A percentile compares a stretch with the other conserved stretches of the same genome.
Evolutionary conservation across 2,329 filamentous ascomycete genomes (phyloP).

Genomic region (Leptoxyphium fumago): DNA sequence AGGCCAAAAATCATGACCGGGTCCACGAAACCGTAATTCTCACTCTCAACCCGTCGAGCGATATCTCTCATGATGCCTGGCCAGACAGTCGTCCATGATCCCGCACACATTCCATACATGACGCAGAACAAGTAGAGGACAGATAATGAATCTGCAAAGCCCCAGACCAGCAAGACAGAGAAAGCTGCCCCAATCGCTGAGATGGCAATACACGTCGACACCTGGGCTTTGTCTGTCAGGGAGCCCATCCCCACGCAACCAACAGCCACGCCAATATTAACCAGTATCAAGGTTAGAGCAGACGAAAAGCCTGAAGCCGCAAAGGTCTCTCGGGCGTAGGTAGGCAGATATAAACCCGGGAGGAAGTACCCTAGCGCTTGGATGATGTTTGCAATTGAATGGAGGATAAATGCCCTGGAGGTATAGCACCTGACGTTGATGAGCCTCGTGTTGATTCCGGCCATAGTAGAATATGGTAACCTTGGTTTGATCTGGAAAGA

Average conservation of each 20-base stretch:
- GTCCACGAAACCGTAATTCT: conserved; percentile 19
- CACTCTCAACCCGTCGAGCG: conserved; percentile 1
- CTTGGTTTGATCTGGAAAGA: neutral
- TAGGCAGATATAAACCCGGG: conserved; percentile 28
- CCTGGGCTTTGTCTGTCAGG: conserved; percentile 25
- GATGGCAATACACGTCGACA: conserved; percentile 24
- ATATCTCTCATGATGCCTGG: conserved; percentile 10
- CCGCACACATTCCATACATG: conserved; percentile 28
- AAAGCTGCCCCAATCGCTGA: conserved; percentile 22
- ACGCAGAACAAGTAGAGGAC: conserved; percentile 29
- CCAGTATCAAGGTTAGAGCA: conserved; percentile 8
- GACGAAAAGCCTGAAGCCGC: conserved; percentile 25
- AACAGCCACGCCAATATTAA: conserved; percentile 24
- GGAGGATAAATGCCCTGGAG: neutral
- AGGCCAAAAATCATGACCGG: conserved; percentile 34
- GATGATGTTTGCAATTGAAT: conserved; percentile 20
- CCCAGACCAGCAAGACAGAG: conserved; percentile 31
- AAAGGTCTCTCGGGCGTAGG: conserved; percentile 22
- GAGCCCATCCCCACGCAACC: conserved; percentile 25
- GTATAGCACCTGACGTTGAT: neutral
- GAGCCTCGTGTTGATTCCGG: neutral
- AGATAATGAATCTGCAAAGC: conserved; percentile 26
- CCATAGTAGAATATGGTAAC: neutral
- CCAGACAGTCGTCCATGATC: conserved; percentile 25
- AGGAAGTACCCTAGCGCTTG: conserved; percentile 31